Evolutionary conservation across 257 asterid species (phyloP), one percentile per base, ranked within the genome.

Genomic region (Rhazya stricta): DNA sequence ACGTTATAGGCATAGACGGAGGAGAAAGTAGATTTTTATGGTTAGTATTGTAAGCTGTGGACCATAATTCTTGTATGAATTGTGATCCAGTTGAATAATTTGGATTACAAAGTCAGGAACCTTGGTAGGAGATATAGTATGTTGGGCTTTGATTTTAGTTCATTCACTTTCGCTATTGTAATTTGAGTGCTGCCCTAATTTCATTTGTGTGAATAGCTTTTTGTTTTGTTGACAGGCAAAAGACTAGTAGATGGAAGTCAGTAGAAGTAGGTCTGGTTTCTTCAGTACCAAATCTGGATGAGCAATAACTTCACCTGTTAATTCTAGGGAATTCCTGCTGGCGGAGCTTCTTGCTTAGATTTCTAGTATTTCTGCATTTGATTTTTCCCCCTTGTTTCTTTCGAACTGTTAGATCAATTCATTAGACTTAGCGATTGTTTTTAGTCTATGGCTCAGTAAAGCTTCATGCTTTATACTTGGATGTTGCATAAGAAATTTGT

Each of bases 351-450:
- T 76, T 63, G 53, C 45, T 53, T 58, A 74, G 45, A 75, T 30
- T 16, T 76, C 74, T 67, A 46, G 29, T 50, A 74, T 61, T 75
- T 72, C 58, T 67, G 21, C n/a, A 13, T 21, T 27, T 6, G 2
- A 29, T 51, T 15, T 15, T 25, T 69, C 45, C 4, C 39, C 9
- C 21, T 19, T 15, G 37, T 30, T 12, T 16, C 6, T 32, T 36
- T 63, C 39, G 27, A 43, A 21, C 72, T 21, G 12, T 68, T 18
- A 34, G 42, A 72, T 70, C 2, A 46, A 36, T 66, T 54, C 15
- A 19, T 12, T 70, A 41, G 32, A 3, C 46, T 21, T 4, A 15
- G 21, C 18, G 4, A 19, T 9, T 39, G 56, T 1, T 71, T 39
- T 45, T 15, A 19, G 69, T 65, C 50, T 66, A 19, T 27, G 37